Conservation (phyloP, 192 early-diverging fungal species). For the Funneliformis geosporum region DNA sequence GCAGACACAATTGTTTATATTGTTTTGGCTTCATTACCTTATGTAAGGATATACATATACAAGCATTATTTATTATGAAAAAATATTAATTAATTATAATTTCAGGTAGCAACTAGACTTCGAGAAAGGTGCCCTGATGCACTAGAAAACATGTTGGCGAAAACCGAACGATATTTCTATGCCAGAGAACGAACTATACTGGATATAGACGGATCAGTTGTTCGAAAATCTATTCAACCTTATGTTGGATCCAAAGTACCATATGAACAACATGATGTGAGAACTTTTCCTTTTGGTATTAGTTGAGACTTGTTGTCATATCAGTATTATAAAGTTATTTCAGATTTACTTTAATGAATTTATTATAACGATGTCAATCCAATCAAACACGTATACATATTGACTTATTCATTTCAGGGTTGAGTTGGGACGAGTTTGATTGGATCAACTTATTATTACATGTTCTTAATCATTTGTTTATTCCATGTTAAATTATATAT, state of each 20-base stretch:
- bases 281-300: not conserved
- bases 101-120: conserved; percentile 50
- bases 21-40: conserved; percentile 80
- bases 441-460: too few species aligned
- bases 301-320: too few species aligned
- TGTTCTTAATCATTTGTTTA: too few species aligned
- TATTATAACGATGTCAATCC: not conserved
- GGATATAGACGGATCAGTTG: conserved; percentile 38
- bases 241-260: conserved; percentile 39
- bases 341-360: too few species aligned
- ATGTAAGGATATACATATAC: conserved; percentile 43
- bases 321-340: too few species aligned
- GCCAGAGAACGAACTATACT: conserved; percentile 39
- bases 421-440: too few species aligned
- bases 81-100: not conserved
- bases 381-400: not conserved
- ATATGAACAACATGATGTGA: conserved; percentile 35
- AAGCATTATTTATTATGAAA: not conserved
- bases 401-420: too few species aligned
- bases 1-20: conserved; percentile 74
- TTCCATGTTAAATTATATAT: not conserved
- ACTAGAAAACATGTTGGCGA: conserved; percentile 48
- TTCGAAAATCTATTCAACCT: conserved; percentile 41
- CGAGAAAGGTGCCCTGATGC: conserved; percentile 52
- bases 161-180: conserved; percentile 55